Evolutionary conservation across 371 early-diverging fungal species (phyloP).

Genomic region (Rhizopus arrhizus): DNA sequence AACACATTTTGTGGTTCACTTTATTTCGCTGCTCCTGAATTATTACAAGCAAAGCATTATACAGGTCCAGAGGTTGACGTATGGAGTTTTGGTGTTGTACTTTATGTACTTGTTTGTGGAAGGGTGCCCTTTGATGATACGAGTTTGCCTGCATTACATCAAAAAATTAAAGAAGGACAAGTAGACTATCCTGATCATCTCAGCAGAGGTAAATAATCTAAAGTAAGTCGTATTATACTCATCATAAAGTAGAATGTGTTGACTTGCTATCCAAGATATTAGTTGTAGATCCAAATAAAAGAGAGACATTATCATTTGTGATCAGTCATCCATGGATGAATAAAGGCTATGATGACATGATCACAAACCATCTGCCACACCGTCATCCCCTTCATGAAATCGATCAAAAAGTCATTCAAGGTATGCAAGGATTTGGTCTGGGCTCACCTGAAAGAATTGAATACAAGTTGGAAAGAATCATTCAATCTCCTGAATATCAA

Average conservation of each 20-base stretch:
- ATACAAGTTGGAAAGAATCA: conserved; percentile 30
- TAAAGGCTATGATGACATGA: conserved; percentile 57
- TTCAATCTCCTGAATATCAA: conserved; percentile 39
- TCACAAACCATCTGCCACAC: conserved; percentile 43
- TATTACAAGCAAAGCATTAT: conserved; percentile 81
- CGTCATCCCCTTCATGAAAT: conserved; percentile 32
- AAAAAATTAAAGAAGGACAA: conserved; percentile 64
- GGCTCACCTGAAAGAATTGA: conserved; percentile 39
- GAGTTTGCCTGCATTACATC: conserved; percentile 62
- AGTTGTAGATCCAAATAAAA: conserved; percentile 58
- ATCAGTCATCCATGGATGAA: conserved; percentile 76
- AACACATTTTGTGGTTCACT: conserved; percentile 85
- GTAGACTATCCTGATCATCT: conserved; percentile 53
- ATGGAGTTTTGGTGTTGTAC: conserved; percentile 90
- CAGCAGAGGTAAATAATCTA: conserved; percentile 40
- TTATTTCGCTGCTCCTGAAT: conserved; percentile 87
- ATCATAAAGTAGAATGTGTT: conserved; percentile 54
- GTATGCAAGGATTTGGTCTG: conserved; percentile 53
- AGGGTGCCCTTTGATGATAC: conserved; percentile 87
- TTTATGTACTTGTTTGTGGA: conserved; percentile 85
- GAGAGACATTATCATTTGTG: conserved; percentile 65
- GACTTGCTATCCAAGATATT: conserved; percentile 70
- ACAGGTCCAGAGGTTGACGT: conserved; percentile 89
- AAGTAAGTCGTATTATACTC: neutral
- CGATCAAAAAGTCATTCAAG: conserved; percentile 37